Conservation (phyloP, 805 yeast genomes). For the Candida tammaniensis region DNA sequence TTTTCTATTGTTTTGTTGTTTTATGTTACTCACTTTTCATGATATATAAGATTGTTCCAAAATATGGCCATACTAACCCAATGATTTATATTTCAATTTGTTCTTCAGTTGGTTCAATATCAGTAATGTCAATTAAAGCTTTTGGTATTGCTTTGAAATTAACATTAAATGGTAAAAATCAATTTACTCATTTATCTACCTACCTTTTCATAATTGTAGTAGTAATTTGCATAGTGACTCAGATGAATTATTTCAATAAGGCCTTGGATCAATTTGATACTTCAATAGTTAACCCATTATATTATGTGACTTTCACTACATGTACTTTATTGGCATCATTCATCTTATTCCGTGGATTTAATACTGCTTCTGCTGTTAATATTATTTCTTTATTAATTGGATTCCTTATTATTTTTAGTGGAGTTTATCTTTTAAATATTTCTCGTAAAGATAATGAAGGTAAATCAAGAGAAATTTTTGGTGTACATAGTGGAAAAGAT, state of each 20-base stretch:
- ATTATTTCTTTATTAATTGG: conserved; percentile 81
- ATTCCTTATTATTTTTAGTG: conserved; percentile 80
- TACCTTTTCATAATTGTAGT: conserved; percentile 79
- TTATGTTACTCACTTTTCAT: conserved; percentile 66
- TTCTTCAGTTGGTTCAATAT: conserved; percentile 84
- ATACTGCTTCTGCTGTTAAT: conserved; percentile 76
- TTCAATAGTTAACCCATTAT: conserved; percentile 85
- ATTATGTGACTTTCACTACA: conserved; percentile 89
- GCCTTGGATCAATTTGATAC: conserved; percentile 93
- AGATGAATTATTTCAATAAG: conserved; percentile 91
- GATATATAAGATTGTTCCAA: conserved; percentile 82
- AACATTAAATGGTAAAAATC: conserved; percentile 82
- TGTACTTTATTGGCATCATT: conserved; percentile 84
- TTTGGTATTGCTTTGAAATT: conserved; percentile 89
- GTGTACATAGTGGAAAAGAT: conserved; percentile 53
- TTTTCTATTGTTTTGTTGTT: conserved; percentile 64
- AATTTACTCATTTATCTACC: conserved; percentile 80
- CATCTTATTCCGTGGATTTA: conserved; percentile 81
- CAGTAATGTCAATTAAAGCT: conserved; percentile 90
- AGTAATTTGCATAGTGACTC: conserved; percentile 77
- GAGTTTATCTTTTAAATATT: conserved; percentile 79
- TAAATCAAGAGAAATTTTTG: conserved; percentile 52
- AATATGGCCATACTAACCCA: conserved; percentile 76
- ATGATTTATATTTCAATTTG: conserved; percentile 88
- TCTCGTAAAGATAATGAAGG: conserved; percentile 63